Percentiles rank a stretch among this genome's conserved stretches.
These are phyloP conservation scores for Suillus ampliporus DNA, from an alignment of 768 basidiomycete species.

Conservation along the genomic window DNA sequence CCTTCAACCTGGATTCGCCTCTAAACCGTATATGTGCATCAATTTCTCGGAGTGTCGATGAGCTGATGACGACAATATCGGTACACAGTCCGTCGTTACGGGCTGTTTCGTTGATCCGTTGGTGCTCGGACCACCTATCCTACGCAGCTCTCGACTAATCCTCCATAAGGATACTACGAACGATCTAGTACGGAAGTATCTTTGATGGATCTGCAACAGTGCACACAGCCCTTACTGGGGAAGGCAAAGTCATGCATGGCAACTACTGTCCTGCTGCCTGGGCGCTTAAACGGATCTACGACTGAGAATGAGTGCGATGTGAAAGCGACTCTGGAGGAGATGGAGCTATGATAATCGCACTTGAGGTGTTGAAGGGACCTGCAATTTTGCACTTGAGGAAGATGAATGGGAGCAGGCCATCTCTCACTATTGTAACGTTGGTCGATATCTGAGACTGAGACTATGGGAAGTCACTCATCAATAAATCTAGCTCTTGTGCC, in stretches of 20 bases:
- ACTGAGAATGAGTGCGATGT: slow-evolving; percentile 87
- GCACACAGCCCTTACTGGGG: slow-evolving; percentile 59
- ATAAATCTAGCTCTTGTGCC: too few relatives aligned
- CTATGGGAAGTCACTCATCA: neutral
- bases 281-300: slow-evolving; percentile 88
- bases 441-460: neutral
- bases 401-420: neutral
- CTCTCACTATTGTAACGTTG: neutral
- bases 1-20: neutral
- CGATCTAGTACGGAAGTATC: slow-evolving; percentile 75
- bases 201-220: slow-evolving; percentile 73
- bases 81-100: too few relatives aligned
- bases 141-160: too few relatives aligned
- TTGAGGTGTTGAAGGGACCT: slow-evolving; percentile 19
- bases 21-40: too few relatives aligned
- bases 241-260: slow-evolving; percentile 49
- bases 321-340: slow-evolving; percentile 75
- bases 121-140: too few relatives aligned
- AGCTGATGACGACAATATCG: too few relatives aligned
- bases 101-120: too few relatives aligned
- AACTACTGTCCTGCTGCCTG: slow-evolving; percentile 83
- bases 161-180: slow-evolving; percentile 64
- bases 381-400: neutral
- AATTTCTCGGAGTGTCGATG: too few relatives aligned
- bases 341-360: slow-evolving; percentile 54